phyloP scores from a whole-genome alignment of 148 eudicot genomes.

The Camellia lanceoleosa region DNA sequence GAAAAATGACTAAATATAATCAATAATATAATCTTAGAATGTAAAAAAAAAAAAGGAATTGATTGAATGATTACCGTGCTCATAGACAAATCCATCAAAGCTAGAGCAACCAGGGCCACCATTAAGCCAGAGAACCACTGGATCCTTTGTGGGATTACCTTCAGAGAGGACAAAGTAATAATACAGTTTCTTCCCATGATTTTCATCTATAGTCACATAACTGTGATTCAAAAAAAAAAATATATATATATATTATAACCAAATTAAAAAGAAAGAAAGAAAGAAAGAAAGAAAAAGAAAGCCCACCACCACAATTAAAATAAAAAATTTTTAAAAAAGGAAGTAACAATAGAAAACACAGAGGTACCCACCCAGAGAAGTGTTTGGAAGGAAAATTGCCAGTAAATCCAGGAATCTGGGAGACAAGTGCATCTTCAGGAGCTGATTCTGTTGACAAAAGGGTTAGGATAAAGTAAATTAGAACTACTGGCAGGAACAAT shows the following conservation, averaged over 20 bases:
- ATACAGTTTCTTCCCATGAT: slow-evolving; percentile 69
- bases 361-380: slow-evolving; percentile 63
- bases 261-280: not conserved
- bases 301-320: not conserved
- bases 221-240: slow-evolving; percentile 27
- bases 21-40: not conserved
- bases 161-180: slow-evolving; percentile 60
- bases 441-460: slow-evolving; percentile 44
- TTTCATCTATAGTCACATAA: slow-evolving; percentile 77
- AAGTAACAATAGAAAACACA: not conserved
- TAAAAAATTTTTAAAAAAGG: too few relatives aligned
- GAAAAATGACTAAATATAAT: not conserved
- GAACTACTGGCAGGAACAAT: not conserved
- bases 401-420: slow-evolving; percentile 76
- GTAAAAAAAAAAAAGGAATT: not conserved
- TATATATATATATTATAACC: not conserved
- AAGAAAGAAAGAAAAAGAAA: not conserved
- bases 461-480: not conserved
- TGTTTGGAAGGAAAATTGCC: slow-evolving; percentile 83
- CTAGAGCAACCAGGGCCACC: slow-evolving; percentile 70
- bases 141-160: slow-evolving; percentile 42
- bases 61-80: slow-evolving; percentile 35
- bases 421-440: slow-evolving; percentile 62
- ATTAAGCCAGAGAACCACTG: slow-evolving; percentile 61
- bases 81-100: slow-evolving; percentile 68